phyloP scores from a whole-genome alignment of 148 eudicot species.

The Arctostaphylos glauca region DNA sequence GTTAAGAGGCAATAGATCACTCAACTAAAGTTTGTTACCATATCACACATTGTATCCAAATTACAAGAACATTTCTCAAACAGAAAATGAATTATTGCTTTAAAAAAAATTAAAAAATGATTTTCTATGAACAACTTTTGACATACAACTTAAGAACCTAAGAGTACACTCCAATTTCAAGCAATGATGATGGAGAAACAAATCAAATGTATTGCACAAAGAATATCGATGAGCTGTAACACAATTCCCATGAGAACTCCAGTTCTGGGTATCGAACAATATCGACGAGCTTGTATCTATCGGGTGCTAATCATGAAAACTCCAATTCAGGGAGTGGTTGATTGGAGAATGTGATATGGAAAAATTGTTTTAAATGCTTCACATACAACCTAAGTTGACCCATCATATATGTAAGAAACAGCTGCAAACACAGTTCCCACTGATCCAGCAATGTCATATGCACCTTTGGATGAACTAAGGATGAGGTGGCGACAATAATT shows the following conservation, averaged over 20 bases:
- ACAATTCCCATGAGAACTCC: too few relatives aligned
- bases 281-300: background rate
- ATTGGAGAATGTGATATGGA: slow-evolving; percentile 6
- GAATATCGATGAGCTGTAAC: background rate
- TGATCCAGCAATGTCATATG: slow-evolving; percentile 14
- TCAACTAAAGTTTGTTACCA: background rate
- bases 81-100: background rate
- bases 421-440: background rate
- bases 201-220: background rate
- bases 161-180: slow-evolving; percentile 8
- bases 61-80: background rate
- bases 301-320: background rate
- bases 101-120: slow-evolving; percentile 8
- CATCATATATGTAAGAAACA: background rate
- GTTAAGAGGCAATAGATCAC: background rate
- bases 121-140: slow-evolving; percentile 8
- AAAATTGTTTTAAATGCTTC: background rate
- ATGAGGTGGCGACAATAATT: slow-evolving; percentile 33
- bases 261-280: background rate
- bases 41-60: background rate
- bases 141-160: background rate
- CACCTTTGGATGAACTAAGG: slow-evolving; percentile 22
- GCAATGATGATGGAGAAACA: slow-evolving; percentile 13
- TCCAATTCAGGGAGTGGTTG: background rate
- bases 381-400: slow-evolving; percentile 6